Evolutionary conservation across 192 early-diverging fungal genomes (phyloP), one percentile per base, ranked within the genome.

Genomic region (Helicostylum pulchrum): DNA sequence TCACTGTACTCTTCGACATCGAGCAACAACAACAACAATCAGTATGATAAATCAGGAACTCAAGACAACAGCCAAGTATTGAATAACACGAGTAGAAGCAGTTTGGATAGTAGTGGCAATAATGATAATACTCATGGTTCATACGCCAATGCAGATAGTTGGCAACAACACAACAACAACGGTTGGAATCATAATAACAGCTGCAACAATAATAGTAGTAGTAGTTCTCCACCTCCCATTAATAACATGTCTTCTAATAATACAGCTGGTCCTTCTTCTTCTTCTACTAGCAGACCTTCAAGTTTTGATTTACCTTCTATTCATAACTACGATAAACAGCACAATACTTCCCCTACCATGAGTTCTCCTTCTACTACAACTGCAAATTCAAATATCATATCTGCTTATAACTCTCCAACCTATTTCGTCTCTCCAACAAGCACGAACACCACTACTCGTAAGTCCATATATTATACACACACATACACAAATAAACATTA

Each of bases 81-180:
- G 36, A 39, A 9, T 6, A 39, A 5, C 9, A 10, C 9, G 36
- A 39, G 36, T 39, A 39, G 36, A 39, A 39, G 2, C 9, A 39
- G 36, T 39, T 9, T 39, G 36, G 36, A 39, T 9, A 39, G 36
- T 9, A 39, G 36, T 39, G 36, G 36, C 36, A 59, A 59, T 59
- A 43, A 59, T 59, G 43, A n/a, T 32, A 57, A 42, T 57, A 32
- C n/a, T 59, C 20, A 36, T 45, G 39, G 36, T 59, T 59, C 57
- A 59, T 59, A 59, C 57, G 57, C 43, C 57, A 59, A 59, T 59
- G 57, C 57, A 59, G 57, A 42, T 59, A 59, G 57, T 59, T 59
- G 57, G 57, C 57, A 59, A 43, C 43, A 43, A 59, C 57, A 59
- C 57, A 48, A 17, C 57, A 48, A 17, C 21, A 59, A 20, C 43